phyloP scores from a whole-genome alignment of 2,329 filamentous ascomycete genomes.

The Aspergillus spinulosporus region DNA sequence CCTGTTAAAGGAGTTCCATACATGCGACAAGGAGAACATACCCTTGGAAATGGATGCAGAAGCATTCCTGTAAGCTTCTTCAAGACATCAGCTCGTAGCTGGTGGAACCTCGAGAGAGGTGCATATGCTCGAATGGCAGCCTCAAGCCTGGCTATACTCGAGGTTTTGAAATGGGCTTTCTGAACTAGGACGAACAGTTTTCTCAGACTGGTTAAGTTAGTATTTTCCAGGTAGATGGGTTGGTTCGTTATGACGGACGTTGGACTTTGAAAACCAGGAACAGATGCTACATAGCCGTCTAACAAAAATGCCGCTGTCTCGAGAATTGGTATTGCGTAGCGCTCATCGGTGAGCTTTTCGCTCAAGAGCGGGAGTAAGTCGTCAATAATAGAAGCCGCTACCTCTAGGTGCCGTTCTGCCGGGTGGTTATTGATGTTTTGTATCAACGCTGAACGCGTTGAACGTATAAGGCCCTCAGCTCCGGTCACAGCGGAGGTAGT shows the following conservation, averaged over 20 bases:
- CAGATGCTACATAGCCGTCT: conserved; percentile 52
- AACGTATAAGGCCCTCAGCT: conserved; percentile 46
- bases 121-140: conserved; percentile 79
- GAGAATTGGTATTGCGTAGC: conserved; percentile 71
- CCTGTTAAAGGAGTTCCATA: not conserved
- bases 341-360: conserved; percentile 60
- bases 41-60: conserved; percentile 77
- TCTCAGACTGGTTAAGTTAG: conserved; percentile 47
- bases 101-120: conserved; percentile 60
- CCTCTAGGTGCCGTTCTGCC: conserved; percentile 33
- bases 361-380: conserved; percentile 59
- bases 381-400: conserved; percentile 50
- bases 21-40: conserved; percentile 45
- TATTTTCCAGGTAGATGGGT: not conserved
- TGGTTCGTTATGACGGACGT: conserved; percentile 21
- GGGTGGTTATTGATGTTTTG: conserved; percentile 33
- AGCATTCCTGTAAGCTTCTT: conserved; percentile 73
- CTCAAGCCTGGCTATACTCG: conserved; percentile 77
- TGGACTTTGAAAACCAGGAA: conserved; percentile 49
- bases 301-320: conserved; percentile 77
- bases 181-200: conserved; percentile 70
- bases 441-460: conserved; percentile 44
- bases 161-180: conserved; percentile 77
- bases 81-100: conserved; percentile 57
- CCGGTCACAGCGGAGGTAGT: conserved; percentile 48